phyloP scores from a whole-genome alignment of 73 alveolate genomes.

The Symbiodinium natans region DNA sequence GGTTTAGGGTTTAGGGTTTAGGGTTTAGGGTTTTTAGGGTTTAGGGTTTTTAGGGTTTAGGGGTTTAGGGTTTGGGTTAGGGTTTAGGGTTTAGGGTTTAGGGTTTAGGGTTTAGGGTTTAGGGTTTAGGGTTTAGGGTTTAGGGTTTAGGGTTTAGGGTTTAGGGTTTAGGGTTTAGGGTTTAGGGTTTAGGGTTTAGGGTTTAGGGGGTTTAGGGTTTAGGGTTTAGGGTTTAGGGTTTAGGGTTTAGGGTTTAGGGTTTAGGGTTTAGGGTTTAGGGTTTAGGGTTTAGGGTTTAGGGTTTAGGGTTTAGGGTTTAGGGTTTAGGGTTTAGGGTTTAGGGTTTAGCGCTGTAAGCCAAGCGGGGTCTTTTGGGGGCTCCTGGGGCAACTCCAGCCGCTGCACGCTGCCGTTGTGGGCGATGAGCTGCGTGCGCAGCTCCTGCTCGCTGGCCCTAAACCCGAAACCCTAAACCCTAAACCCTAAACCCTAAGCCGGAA shows the following conservation, averaged over 20 bases:
- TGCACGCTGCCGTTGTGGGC: constrained; percentile 97
- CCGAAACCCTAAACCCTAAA: neutral
- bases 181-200: neutral
- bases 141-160: too few relatives aligned
- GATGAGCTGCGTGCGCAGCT: constrained; percentile 95
- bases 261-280: neutral
- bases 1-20: too few relatives aligned
- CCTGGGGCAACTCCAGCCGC: constrained; percentile 93
- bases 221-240: neutral
- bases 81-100: too few relatives aligned
- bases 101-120: too few relatives aligned
- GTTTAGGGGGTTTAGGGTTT: neutral
- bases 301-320: neutral
- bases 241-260: neutral
- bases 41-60: too few relatives aligned
- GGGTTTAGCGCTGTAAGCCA: too few relatives aligned
- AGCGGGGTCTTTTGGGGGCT: neutral
- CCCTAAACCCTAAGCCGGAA: neutral
- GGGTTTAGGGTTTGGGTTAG: too few relatives aligned
- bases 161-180: too few relatives aligned
- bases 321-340: neutral
- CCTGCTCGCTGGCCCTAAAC: constrained; percentile 15
- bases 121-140: too few relatives aligned
- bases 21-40: too few relatives aligned
- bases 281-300: too few relatives aligned